Conservation (phyloP, 139 green algal species). For the Chlamydomonas schloesseri region DNA sequence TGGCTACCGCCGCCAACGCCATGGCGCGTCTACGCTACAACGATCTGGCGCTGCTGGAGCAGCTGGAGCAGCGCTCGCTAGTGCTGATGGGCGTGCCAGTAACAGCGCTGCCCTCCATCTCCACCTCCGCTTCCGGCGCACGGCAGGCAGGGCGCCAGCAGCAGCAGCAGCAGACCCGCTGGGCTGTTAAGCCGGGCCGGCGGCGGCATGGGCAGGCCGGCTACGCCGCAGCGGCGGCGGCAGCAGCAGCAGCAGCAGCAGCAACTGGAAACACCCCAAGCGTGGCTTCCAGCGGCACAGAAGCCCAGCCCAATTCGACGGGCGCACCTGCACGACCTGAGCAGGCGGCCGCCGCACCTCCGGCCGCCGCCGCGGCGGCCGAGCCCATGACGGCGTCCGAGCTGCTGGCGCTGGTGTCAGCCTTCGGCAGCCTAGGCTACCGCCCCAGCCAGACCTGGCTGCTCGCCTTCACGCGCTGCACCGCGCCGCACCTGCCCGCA, state of each 20-base stretch:
- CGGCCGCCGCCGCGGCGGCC: no score
- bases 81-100: neutral
- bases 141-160: no score
- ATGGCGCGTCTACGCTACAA: neutral
- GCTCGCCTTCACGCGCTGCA: conserved; percentile 13
- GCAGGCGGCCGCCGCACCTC: neutral
- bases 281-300: neutral
- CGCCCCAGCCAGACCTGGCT: conserved; percentile 44
- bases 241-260: no score
- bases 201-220: no score
- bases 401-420: neutral
- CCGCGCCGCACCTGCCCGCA: conserved; percentile 2
- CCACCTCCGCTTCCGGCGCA: no score
- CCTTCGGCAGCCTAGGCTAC: conserved; percentile 35
- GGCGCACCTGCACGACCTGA: no score
- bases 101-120: no score
- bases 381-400: neutral
- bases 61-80: conserved; percentile 2
- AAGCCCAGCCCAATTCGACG: no score
- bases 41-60: neutral
- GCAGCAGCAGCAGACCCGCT: no score
- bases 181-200: no score
- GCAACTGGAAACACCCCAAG: no score
- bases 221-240: no score
- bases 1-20: neutral